A percentile compares a stretch with the other conserved stretches of the same genome.
Conservation (phyloP, 2,329 filamentous ascomycete genomes). For the Ophiocordyceps camponoti-floridani region DNA sequence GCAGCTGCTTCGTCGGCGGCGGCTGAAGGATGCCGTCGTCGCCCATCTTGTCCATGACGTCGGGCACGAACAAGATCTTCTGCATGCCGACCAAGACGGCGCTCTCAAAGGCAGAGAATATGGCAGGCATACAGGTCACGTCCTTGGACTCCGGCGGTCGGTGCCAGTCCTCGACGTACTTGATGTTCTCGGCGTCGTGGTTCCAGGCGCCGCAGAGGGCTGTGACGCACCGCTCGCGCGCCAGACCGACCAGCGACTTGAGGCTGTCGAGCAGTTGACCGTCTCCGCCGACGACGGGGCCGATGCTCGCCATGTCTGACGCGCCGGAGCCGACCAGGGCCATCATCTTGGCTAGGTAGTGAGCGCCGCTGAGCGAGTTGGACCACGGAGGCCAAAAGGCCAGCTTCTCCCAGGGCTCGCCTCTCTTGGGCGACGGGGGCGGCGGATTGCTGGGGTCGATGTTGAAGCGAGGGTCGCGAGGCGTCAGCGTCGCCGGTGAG, state of each 20-base stretch:
- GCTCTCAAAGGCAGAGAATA: conserved; percentile 73
- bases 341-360: conserved; percentile 73
- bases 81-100: conserved; percentile 74
- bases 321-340: conserved; percentile 71
- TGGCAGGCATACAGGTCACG: conserved; percentile 76
- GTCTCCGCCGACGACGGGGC: conserved; percentile 40
- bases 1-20: conserved; percentile 70
- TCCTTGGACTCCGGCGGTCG: conserved; percentile 66
- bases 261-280: conserved; percentile 51
- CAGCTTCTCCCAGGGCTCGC: conserved; percentile 81
- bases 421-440: conserved; percentile 56
- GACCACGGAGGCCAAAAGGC: conserved; percentile 93
- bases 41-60: conserved; percentile 59
- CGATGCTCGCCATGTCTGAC: conserved; percentile 65
- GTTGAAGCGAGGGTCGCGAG: conserved; percentile 58
- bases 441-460: conserved; percentile 65
- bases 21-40: conserved; percentile 65
- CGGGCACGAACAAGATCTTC: conserved; percentile 84
- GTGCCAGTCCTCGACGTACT: conserved; percentile 86
- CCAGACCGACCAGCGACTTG: conserved; percentile 54
- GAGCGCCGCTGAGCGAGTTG: conserved; percentile 80
- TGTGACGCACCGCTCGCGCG: conserved; percentile 70
- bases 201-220: conserved; percentile 87
- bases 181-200: conserved; percentile 81
- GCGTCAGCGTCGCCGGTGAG: conserved; percentile 29